Evolutionary conservation across 179 eudicot genomes (phyloP), one percentile per base, ranked within the genome.

Genomic region (Vitellaria paradoxa): DNA sequence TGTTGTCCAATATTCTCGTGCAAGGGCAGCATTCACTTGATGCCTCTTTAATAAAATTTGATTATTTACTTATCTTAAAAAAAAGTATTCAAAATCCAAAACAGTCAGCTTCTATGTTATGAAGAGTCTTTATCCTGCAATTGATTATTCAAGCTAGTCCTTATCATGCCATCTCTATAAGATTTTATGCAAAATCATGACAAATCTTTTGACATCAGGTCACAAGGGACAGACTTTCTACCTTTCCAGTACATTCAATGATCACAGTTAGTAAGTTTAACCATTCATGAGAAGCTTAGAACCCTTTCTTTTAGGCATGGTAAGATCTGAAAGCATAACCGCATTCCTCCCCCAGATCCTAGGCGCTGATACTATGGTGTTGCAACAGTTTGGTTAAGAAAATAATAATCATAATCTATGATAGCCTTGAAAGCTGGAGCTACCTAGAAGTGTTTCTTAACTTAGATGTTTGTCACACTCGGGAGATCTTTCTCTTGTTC

Each of bases 201-300:
- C 9, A 6, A 8, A 61, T 24, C 26, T 42, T 42, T 42, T 42
- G 12, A 61, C 65, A 61, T n/a, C 11, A 0, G 12, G 65, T 61
- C 65, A 20, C 26, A 12, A 63, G 67, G 42, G 14, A 13, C 42
- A 1, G 42, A 63, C 67, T 63, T 63, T 10, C 42, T 26, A 63
- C 24, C 26, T 63, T 63, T 63, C 26, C 14, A 63, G 26, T 6
- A 63, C 26, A 11, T 63, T 24, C 42, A 63, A 63, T 23, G 7
- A 23, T 63, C 40, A 63, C 67, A 63, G 8, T 14, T 6, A 60
- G 15, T 26, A 63, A 26, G 67, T 26, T 30, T 40, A 30, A 72
- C 20, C 75, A 72, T 72, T 56, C 49, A 52, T 53, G 62, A 71
- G 46, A 71, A 55, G 75, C 20, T 9, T 17, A 5, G 9, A 72